A percentile compares a stretch with the other conserved stretches of the same genome.
Conservation (phyloP, 805 yeast species). For the Lachancea fermentati region DNA sequence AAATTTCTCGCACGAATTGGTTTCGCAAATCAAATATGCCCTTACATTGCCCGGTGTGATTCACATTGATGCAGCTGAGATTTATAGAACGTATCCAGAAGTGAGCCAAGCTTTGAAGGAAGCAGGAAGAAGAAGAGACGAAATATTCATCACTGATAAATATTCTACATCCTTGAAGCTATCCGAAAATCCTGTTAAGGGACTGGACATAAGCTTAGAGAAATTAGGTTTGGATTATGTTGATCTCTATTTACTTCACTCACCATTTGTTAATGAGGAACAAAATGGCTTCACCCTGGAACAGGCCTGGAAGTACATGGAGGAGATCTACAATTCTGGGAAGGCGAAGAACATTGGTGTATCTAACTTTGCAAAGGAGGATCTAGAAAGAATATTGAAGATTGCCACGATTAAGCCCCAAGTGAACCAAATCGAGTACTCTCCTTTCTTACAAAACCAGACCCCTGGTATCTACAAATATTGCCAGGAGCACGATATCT, state of each 20-base stretch:
- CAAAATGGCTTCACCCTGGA: constrained; percentile 37
- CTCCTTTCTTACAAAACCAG: constrained; percentile 61
- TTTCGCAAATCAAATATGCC: constrained; percentile 30
- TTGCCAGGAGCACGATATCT: constrained; percentile 47
- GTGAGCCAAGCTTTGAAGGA: constrained; percentile 54
- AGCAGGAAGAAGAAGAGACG: constrained; percentile 57
- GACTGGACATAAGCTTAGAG: constrained; percentile 52
- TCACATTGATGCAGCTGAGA: constrained; percentile 70
- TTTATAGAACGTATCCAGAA: constrained; percentile 59
- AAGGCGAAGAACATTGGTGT: constrained; percentile 68
- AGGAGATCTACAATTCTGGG: constrained; percentile 46
- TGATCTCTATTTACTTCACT: constrained; percentile 73
- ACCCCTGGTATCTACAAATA: constrained; percentile 55
- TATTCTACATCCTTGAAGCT: constrained; percentile 51
- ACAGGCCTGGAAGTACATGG: constrained; percentile 60
- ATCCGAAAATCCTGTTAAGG: constrained; percentile 51
- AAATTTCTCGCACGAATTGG: constrained; percentile 29
- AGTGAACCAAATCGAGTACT: constrained; percentile 70
- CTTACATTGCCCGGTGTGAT: constrained; percentile 42
- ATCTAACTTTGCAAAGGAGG: constrained; percentile 58
- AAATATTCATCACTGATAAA: constrained; percentile 67
- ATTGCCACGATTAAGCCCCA: constrained; percentile 55
- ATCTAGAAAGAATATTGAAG: constrained; percentile 45
- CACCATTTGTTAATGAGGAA: constrained; percentile 61
- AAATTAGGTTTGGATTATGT: constrained; percentile 69